Percentiles rank a stretch among this genome's conserved stretches.
Evolutionary conservation across 1,139 yeast genomes (phyloP).

Genomic region (Geotrichum macrosporum): DNA sequence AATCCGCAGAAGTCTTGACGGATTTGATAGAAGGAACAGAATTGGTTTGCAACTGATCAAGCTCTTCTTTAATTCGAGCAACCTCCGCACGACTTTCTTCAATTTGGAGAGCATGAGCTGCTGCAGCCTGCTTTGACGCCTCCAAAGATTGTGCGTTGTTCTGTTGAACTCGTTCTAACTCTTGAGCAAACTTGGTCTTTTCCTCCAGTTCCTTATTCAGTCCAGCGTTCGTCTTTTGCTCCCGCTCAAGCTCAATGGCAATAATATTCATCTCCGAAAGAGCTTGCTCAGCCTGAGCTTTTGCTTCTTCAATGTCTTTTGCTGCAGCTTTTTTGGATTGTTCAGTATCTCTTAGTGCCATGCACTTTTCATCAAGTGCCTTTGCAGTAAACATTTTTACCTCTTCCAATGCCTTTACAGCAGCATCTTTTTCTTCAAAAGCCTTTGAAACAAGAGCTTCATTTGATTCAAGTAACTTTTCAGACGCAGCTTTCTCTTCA

Average conservation of each 20-base stretch:
- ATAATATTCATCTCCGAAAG: neutral
- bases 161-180: conserved; percentile 10
- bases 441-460: conserved; percentile 7
- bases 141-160: neutral
- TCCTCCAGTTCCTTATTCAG: neutral
- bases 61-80: conserved; percentile 7
- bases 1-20: conserved; percentile 11
- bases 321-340: too few species aligned
- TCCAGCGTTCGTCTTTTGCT: neutral
- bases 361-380: too few species aligned
- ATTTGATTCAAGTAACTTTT: conserved; percentile 8
- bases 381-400: neutral
- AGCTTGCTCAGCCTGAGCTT: conserved; percentile 4
- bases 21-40: conserved; percentile 8
- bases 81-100: conserved; percentile 11
- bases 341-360: too few species aligned
- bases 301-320: conserved; percentile 1
- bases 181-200: neutral
- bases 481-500: conserved; percentile 8
- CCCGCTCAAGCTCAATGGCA: conserved; percentile 7
- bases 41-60: conserved; percentile 5
- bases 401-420: neutral
- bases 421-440: conserved; percentile 12
- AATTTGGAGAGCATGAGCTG: conserved; percentile 12
- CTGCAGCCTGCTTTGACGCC: conserved; percentile 13